Percentiles rank a stretch among this genome's conserved stretches.
phyloP scores from a whole-genome alignment of 768 basidiomycete species.

The Pleurotus platypus region DNA sequence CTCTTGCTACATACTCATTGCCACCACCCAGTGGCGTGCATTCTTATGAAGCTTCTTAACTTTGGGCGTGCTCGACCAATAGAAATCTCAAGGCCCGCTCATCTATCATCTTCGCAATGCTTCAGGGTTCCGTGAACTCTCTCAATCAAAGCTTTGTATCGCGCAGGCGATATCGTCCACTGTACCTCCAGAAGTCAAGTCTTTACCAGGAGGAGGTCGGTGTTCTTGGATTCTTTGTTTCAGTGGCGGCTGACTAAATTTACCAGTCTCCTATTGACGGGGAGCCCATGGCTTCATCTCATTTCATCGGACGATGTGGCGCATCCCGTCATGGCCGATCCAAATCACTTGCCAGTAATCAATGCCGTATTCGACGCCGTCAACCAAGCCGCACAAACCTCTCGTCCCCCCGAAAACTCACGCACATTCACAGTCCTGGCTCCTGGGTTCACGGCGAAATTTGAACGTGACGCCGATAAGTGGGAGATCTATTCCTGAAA shows the following conservation, averaged over 20 bases:
- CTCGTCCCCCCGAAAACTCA: constrained; percentile 29
- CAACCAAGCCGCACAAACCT: constrained; percentile 21
- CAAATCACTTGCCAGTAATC: constrained; percentile 14
- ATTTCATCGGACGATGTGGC: constrained; percentile 31
- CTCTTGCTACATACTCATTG: not conserved
- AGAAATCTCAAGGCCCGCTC: no score
- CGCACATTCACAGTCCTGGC: constrained; percentile 44
- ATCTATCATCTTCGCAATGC: constrained; percentile 22
- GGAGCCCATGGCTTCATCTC: constrained; percentile 20
- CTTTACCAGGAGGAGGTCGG: constrained; percentile 36
- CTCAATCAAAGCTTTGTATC: constrained; percentile 34
- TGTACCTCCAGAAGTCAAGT: constrained; percentile 29
- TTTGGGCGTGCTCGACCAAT: constrained; percentile 16
- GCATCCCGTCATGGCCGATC: constrained; percentile 22
- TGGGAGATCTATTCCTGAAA: constrained; percentile 16
- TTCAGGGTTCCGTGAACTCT: constrained; percentile 38
- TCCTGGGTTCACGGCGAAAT: constrained; percentile 32
- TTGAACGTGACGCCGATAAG: constrained; percentile 28
- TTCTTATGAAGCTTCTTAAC: constrained; percentile 21
- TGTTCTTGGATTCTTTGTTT: not conserved
- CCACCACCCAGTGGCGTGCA: no score
- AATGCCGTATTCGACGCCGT: constrained; percentile 20
- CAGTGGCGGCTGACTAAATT: not conserved
- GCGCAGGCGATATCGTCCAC: constrained; percentile 43
- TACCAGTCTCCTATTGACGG: constrained; percentile 33